Conservation (phyloP, 208 protist species). For the Trypanosoma conorhini region DNA sequence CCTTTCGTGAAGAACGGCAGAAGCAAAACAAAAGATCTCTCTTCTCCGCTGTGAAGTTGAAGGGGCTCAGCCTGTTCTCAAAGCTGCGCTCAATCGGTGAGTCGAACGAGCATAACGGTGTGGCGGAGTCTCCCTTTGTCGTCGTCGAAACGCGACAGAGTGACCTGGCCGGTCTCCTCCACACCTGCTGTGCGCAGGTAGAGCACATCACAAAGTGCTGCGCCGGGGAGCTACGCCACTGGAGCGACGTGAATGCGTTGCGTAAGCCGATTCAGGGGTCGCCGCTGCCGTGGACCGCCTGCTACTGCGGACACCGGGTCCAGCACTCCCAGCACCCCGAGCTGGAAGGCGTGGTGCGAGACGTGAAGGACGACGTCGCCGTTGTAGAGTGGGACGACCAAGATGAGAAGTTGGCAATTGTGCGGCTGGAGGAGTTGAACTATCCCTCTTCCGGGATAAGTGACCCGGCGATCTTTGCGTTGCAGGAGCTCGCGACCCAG, state of each 20-base stretch:
- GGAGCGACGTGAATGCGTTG: slow-evolving; percentile 21
- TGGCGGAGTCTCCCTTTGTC: slow-evolving; percentile 14
- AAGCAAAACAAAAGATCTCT: slow-evolving; percentile 19
- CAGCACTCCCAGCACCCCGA: neutral
- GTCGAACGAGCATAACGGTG: neutral
- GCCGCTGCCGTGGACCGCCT: slow-evolving; percentile 23
- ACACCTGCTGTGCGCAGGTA: slow-evolving; percentile 8
- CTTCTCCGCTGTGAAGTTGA: slow-evolving; percentile 15
- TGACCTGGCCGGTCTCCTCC: slow-evolving; percentile 16
- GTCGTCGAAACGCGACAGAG: slow-evolving; percentile 14
- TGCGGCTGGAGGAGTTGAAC: slow-evolving; percentile 17
- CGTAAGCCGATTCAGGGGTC: slow-evolving; percentile 3
- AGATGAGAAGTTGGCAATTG: neutral
- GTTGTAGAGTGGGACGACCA: slow-evolving; percentile 31
- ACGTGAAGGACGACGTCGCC: slow-evolving; percentile 9
- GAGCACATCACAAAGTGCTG: slow-evolving; percentile 14
- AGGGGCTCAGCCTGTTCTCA: slow-evolving; percentile 17
- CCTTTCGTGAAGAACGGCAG: slow-evolving; percentile 15
- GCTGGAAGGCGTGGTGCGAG: slow-evolving; percentile 23
- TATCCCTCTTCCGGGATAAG: slow-evolving; percentile 36
- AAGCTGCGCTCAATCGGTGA: slow-evolving; percentile 16
- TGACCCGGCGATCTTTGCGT: slow-evolving; percentile 33
- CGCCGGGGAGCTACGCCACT: slow-evolving; percentile 1
- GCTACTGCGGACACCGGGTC: slow-evolving; percentile 25
- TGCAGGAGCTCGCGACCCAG: slow-evolving; percentile 28